These are phyloP conservation scores for Lepidium africanum DNA, from an alignment of 345 rosid genomes.

Conservation along the genomic window DNA sequence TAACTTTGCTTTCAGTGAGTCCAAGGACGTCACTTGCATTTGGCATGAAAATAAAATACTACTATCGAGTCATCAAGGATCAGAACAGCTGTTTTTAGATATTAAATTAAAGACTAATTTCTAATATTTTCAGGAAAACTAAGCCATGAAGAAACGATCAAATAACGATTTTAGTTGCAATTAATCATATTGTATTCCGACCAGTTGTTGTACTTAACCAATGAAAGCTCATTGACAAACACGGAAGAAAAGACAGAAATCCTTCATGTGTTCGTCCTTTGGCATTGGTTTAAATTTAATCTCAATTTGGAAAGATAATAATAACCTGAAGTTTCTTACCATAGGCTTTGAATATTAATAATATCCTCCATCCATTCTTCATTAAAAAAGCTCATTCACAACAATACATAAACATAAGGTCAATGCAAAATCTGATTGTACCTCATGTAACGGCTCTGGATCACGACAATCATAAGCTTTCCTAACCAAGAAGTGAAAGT, in stretches of 20 bases:
- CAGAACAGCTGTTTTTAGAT: background rate
- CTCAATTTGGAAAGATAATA: background rate
- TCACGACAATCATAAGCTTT: background rate
- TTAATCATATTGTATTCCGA: background rate
- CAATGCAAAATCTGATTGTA: background rate
- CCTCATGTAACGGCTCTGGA: background rate
- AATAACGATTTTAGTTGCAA: background rate
- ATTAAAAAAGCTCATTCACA: background rate
- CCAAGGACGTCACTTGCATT: background rate
- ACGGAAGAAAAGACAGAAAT: background rate
- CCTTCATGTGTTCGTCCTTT: background rate
- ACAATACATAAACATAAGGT: background rate
- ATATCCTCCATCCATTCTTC: background rate
- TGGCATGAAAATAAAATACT: background rate
- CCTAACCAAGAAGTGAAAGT: background rate
- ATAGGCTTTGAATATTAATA: background rate
- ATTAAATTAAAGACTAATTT: background rate
- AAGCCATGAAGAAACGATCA: background rate
- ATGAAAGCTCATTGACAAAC: background rate
- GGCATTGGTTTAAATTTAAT: background rate
- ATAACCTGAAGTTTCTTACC: background rate
- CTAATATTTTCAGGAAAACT: background rate
- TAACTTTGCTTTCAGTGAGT: background rate
- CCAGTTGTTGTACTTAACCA: background rate
- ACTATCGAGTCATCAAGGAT: background rate